Base-by-base conservation (phyloP, 805 yeast genomes). In the Nakazawaea populi region DNA sequence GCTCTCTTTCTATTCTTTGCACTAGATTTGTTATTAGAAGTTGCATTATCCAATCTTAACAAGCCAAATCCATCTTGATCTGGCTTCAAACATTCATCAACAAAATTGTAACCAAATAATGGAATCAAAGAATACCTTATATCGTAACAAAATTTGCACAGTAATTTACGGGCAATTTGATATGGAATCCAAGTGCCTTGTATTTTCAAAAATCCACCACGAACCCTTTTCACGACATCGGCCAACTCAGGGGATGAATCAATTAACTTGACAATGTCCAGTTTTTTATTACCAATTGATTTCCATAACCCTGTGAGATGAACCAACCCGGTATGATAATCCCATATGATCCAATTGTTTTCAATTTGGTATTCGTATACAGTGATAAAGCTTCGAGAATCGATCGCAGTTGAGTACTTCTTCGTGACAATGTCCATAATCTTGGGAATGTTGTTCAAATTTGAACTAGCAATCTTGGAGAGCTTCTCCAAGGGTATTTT, bases 141-240 rank as follows among this genome's bases (percentile, higher is more conserved):
- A 51, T 83, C 80, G 65, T 78, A 89, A 68, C 96, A 87, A 59
- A 89, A 87, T 47, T 85, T 77, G 35, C 79, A 65, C 4, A 96
- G 92, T 48, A 90, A 70, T 34, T 77, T 68, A 53, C 74, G 75
- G 28, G 95, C 89, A 47, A 87, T 72, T 8, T 76, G 77, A 60
- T 68, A 85, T 1, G 96, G 92, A 39, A 89, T 68, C 97, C 97
- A 91, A 7, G 96, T 89, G 4, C 97, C 97, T 69, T 90, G 97
- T 56, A 91, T 89, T 71, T 89, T 89, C 56, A 90, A 75, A 60
- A 82, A 89, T 2, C 97, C 97, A 44, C 97, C 97, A 50, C 97
- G 72, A 12, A 90, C 89, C 47, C 96, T 77, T 58, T 80, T 80
- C 49, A 85, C 75, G 41, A 74, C 76, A 14, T 75, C 78, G 56